Evolutionary conservation across 306 rosid genomes (phyloP).

Genomic region (Cicer bijugum): DNA sequence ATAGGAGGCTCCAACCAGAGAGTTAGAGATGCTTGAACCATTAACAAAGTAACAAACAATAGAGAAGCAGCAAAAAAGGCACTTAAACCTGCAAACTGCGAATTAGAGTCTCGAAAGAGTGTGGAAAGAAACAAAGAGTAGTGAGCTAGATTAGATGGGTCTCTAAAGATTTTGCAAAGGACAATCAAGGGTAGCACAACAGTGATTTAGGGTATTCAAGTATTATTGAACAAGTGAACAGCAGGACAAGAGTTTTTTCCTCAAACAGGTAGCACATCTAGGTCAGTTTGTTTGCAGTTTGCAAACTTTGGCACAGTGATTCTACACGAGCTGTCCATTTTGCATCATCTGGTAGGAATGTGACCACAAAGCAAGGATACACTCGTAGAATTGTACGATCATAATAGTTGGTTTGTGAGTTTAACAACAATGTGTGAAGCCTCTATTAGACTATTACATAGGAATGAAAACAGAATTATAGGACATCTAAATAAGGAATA

Average conservation of each 20-base stretch:
- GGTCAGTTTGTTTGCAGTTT: background rate
- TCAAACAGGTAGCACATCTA: background rate
- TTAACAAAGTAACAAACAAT: background rate
- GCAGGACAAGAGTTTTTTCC: background rate
- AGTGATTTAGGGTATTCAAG: background rate
- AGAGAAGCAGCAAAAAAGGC: background rate
- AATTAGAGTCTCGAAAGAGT: background rate
- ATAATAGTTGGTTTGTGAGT: background rate
- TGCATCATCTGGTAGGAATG: background rate
- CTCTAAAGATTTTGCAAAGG: background rate
- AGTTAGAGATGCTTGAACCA: slow-evolving; percentile 4
- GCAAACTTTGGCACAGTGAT: background rate
- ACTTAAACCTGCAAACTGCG: background rate
- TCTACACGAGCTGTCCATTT: slow-evolving; percentile 6
- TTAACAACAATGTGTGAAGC: slow-evolving; percentile 12
- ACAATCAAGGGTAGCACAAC: slow-evolving; percentile 1
- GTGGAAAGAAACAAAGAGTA: background rate
- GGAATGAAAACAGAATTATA: slow-evolving; percentile 6
- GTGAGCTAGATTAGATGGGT: background rate
- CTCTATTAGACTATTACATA: slow-evolving; percentile 31
- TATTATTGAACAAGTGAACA: background rate
- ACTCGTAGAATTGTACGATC: background rate
- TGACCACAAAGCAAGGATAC: background rate
- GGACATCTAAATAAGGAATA: background rate
- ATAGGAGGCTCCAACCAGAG: background rate